Evolutionary conservation across 148 eudicot species (phyloP).

Genomic region (Vaccinium myrtillus): DNA sequence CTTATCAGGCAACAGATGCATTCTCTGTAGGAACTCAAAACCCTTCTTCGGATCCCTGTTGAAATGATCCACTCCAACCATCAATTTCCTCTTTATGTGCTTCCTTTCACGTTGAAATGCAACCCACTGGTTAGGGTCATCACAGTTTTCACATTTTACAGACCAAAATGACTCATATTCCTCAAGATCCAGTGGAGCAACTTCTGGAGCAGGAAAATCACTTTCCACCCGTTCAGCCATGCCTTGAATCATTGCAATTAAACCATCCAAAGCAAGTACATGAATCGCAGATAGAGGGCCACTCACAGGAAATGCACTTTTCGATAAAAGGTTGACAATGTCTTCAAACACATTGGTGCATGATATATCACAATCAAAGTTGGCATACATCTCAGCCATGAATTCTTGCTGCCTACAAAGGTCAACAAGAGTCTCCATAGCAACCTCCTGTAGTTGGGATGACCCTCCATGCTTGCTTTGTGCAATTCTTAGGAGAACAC

Average conservation of each 20-base stretch:
- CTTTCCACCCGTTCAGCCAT: conserved; percentile 86
- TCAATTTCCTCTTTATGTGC: conserved; percentile 74
- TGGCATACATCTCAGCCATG: conserved; percentile 86
- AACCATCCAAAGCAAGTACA: conserved; percentile 87
- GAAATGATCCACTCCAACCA: conserved; percentile 93
- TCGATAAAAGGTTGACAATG: conserved; percentile 80
- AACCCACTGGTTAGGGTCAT: conserved; percentile 78
- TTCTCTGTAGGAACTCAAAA: conserved; percentile 83
- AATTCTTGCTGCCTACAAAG: conserved; percentile 87
- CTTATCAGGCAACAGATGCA: conserved; percentile 76
- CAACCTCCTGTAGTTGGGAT: conserved; percentile 95
- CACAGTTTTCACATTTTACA: conserved; percentile 63
- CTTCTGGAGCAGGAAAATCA: conserved; percentile 54
- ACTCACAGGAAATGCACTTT: conserved; percentile 95
- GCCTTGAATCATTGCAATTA: conserved; percentile 83
- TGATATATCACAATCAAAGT: conserved; percentile 90
- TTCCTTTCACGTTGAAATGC: conserved; percentile 85
- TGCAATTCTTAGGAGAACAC: conserved; percentile 77
- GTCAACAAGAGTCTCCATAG: conserved; percentile 97
- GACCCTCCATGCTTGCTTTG: conserved; percentile 86
- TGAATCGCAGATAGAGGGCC: conserved; percentile 83
- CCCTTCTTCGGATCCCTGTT: conserved; percentile 94
- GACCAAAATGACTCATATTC: conserved; percentile 87
- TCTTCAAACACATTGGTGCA: conserved; percentile 91
- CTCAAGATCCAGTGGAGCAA: conserved; percentile 54